Conservation (phyloP, 2,329 filamentous ascomycete genomes). For the Lizonia empirigonia region DNA sequence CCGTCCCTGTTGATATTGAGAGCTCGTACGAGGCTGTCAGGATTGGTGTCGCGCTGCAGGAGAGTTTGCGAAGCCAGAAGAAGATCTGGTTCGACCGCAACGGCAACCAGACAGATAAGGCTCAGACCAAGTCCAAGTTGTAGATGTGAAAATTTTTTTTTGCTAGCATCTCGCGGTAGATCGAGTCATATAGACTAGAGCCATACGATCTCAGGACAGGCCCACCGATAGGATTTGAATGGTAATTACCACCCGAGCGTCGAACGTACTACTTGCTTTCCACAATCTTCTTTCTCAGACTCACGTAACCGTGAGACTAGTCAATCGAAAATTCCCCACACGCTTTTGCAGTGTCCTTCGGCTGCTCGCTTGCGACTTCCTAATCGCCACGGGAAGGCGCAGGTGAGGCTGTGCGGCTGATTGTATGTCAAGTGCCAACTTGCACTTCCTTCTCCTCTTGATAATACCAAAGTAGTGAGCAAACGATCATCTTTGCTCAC, state of each 20-base stretch:
- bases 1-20: slow-evolving; percentile 61
- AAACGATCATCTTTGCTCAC: too few species aligned
- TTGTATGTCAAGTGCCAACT: too few species aligned
- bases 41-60: slow-evolving; percentile 61
- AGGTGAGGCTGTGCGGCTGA: too few species aligned
- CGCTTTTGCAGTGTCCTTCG: too few species aligned
- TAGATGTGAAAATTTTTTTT: slow-evolving; percentile 26
- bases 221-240: background rate
- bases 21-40: slow-evolving; percentile 64
- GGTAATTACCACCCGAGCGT: background rate
- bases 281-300: background rate
- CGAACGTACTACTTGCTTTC: too few species aligned
- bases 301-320: too few species aligned
- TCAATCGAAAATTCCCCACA: too few species aligned
- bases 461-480: too few species aligned
- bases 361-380: too few species aligned
- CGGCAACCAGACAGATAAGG: slow-evolving; percentile 54
- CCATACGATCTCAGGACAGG: background rate
- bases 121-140: slow-evolving; percentile 39
- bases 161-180: background rate
- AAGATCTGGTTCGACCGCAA: slow-evolving; percentile 62
- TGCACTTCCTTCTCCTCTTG: too few species aligned
- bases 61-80: slow-evolving; percentile 51
- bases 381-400: too few species aligned
- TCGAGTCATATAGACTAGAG: slow-evolving; percentile 5